Percentiles rank a stretch among this genome's conserved stretches.
phyloP scores from a whole-genome alignment of 129 eudicot species.

The Daucus carota region DNA sequence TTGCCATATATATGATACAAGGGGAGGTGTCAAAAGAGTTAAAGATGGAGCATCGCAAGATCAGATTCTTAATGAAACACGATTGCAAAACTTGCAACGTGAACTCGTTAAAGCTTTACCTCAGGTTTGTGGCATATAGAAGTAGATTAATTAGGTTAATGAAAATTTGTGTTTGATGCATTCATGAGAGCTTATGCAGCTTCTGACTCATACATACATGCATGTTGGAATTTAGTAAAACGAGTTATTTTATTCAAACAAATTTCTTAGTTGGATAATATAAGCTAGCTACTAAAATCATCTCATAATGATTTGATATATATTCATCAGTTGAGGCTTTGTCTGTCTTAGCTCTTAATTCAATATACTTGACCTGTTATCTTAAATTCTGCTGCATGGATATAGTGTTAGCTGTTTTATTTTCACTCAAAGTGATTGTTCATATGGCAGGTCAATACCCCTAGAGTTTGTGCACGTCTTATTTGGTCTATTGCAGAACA shows the following conservation, averaged over 20 bases:
- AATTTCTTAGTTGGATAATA: not conserved
- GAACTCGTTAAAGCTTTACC: conserved; percentile 82
- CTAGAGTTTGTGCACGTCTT: conserved; percentile 84
- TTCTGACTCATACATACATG: not conserved
- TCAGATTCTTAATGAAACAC: conserved; percentile 89
- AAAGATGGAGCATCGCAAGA: conserved; percentile 98
- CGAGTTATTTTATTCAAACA: not conserved
- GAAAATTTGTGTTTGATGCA: not conserved
- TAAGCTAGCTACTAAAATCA: not conserved
- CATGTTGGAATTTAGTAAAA: not conserved
- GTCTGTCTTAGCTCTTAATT: not conserved
- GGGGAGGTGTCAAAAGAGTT: conserved; percentile 94
- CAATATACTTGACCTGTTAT: not conserved
- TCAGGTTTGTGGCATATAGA: conserved; percentile 47
- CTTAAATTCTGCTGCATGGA: not conserved
- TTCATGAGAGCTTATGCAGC: conserved; percentile 1
- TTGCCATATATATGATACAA: conserved; percentile 91
- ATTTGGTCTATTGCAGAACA: conserved; percentile 95
- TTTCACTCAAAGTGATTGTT: conserved; percentile 12
- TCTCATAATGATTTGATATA: no score
- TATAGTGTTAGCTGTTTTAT: not conserved
- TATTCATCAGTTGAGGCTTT: not conserved
- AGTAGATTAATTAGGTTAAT: not conserved
- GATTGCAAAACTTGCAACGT: conserved; percentile 79
- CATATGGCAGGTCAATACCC: conserved; percentile 73